These are phyloP conservation scores for Taphrina sp. DNA, from an alignment of 1,139 yeast species.

Conservation along the genomic window DNA sequence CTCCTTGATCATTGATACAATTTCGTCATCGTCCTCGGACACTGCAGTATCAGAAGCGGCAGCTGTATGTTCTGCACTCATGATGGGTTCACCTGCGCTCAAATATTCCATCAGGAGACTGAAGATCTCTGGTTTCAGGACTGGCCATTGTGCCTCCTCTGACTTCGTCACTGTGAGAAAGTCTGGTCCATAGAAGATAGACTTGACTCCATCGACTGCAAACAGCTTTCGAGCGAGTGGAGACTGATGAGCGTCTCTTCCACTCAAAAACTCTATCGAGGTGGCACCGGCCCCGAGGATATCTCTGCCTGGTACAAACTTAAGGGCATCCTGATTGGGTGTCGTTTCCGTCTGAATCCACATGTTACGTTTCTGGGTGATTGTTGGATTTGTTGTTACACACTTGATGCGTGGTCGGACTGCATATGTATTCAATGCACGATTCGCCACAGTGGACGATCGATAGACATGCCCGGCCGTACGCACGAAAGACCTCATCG, in stretches of 20 bases:
- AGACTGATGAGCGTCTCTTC: slow-evolving; percentile 70
- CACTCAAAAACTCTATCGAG: slow-evolving; percentile 62
- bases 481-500: not conserved
- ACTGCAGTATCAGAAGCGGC: slow-evolving; percentile 51
- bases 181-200: slow-evolving; percentile 83
- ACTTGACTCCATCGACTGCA: slow-evolving; percentile 67
- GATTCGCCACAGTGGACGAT: not conserved
- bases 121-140: slow-evolving; percentile 84
- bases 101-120: slow-evolving; percentile 79
- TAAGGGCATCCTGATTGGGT: slow-evolving; percentile 89
- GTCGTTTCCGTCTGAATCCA: slow-evolving; percentile 66
- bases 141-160: slow-evolving; percentile 59
- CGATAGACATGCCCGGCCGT: not conserved
- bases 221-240: slow-evolving; percentile 80
- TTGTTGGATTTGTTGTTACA: not conserved
- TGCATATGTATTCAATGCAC: not conserved
- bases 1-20: slow-evolving; percentile 88
- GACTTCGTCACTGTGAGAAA: slow-evolving; percentile 84
- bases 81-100: slow-evolving; percentile 67
- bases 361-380: slow-evolving; percentile 35
- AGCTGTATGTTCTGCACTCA: slow-evolving; percentile 55
- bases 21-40: slow-evolving; percentile 66
- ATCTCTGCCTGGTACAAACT: slow-evolving; percentile 72
- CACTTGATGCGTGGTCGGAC: slow-evolving; percentile 10
- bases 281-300: slow-evolving; percentile 49